Conservation (phyloP, 345 rosid species). For the Noccaea bulbosa region DNA sequence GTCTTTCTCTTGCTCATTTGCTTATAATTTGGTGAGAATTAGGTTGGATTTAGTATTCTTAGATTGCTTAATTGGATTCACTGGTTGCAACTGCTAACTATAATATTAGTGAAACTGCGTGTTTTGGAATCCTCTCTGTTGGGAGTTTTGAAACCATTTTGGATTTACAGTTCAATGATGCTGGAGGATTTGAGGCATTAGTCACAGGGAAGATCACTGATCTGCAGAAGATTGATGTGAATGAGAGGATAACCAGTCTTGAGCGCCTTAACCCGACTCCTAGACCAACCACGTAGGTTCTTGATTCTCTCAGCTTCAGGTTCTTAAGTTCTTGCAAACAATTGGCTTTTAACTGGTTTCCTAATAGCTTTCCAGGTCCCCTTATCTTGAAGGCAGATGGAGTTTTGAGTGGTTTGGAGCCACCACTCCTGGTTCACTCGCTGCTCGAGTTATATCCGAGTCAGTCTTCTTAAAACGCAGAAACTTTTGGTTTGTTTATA, state of each 20-base stretch:
- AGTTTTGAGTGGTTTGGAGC: slow-evolving; percentile 94
- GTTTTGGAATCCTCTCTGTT: neutral
- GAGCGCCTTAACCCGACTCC: slow-evolving; percentile 95
- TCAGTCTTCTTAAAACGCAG: slow-evolving; percentile 46
- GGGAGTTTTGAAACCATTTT: neutral
- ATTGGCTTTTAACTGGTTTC: slow-evolving; percentile 49
- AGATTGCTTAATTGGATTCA: neutral
- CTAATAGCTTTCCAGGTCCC: slow-evolving; percentile 78
- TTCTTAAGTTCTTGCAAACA: no score
- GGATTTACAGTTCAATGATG: slow-evolving; percentile 72
- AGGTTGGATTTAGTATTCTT: neutral
- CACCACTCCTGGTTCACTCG: slow-evolving; percentile 68
- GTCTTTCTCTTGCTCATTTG: neutral
- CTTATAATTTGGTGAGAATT: neutral
- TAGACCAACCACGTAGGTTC: slow-evolving; percentile 89
- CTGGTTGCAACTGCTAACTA: neutral
- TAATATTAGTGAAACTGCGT: neutral
- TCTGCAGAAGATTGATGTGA: slow-evolving; percentile 81
- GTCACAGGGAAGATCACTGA: slow-evolving; percentile 74
- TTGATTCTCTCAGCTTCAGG: slow-evolving; percentile 8
- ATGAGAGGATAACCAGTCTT: slow-evolving; percentile 76
- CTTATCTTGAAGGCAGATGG: slow-evolving; percentile 92
- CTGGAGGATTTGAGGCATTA: slow-evolving; percentile 87
- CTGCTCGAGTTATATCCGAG: slow-evolving; percentile 71
- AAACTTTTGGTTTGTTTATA: neutral